Percentiles rank a stretch among this genome's conserved stretches.
These are phyloP conservation scores for Crithidia sp. DNA, from an alignment of 208 protist genomes.

Conservation along the genomic window DNA sequence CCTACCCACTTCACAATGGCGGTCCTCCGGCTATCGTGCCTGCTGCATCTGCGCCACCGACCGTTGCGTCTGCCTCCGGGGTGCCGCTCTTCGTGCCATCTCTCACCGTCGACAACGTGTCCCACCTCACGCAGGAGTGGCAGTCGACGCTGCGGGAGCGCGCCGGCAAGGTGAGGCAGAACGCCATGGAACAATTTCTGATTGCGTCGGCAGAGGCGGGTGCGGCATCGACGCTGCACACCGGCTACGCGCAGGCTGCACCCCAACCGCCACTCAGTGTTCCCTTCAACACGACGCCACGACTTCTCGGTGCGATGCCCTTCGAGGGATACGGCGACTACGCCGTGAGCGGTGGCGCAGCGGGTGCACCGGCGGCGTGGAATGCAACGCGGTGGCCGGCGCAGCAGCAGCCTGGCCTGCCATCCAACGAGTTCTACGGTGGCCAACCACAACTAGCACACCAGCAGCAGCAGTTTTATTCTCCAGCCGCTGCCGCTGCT, in stretches of 20 bases:
- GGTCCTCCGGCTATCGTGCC: too few relatives aligned
- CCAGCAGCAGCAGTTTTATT: neutral
- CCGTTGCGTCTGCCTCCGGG: neutral
- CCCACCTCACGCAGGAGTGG: slow-evolving; percentile 48
- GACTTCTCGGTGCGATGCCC: neutral
- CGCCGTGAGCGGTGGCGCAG: neutral
- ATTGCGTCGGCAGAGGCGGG: slow-evolving; percentile 36
- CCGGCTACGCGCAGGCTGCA: neutral
- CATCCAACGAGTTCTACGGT: slow-evolving; percentile 10
- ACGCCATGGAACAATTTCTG: slow-evolving; percentile 31
- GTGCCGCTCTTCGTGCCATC: slow-evolving; percentile 39
- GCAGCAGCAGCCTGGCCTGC: slow-evolving; percentile 7
- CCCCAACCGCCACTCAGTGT: neutral
- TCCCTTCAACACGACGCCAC: neutral
- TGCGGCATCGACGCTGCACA: slow-evolving; percentile 16
- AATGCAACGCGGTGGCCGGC: neutral
- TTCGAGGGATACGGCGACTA: neutral
- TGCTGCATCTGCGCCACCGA: neutral
- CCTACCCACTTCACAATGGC: too few relatives aligned
- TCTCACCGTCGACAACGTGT: slow-evolving; percentile 37
- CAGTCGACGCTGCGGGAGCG: slow-evolving; percentile 43
- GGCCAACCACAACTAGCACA: neutral
- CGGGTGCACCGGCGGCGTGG: neutral
- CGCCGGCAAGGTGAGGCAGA: slow-evolving; percentile 25
- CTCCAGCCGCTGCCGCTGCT: neutral